Base-by-base conservation (phyloP, 2,329 filamentous ascomycete genomes). In the Penicillium glabrum region DNA sequence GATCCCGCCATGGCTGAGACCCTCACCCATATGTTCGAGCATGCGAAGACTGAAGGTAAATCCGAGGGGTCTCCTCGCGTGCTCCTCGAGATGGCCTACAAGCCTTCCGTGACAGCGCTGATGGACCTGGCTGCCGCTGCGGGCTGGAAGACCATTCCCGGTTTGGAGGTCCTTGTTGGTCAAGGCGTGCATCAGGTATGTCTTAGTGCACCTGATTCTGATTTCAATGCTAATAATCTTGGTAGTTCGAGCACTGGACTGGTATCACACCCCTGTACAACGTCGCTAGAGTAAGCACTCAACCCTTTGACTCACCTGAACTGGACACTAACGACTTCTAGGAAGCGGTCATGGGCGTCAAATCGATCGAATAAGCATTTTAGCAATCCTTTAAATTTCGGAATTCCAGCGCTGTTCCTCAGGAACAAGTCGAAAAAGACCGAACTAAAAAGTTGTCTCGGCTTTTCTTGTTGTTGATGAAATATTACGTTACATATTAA, bases 21-120 rank as follows among this genome's bases (percentile, higher is more conserved):
- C 1, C 77, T 97, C 16, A 78, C 78, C 61, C 67, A 73, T 3
- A 72, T 87, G 56, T 84, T 87, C 61, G 65, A 71, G 56, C 69
- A 69, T 10, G 75, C 77, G 5, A 75, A 80, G 76, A 78, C 56
- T 59, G 56, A 24, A 60, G 71, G 65, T 61, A 72, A 67, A 59
- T 67, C 53, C 66, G 48, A 44, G 9, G 75, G 75, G 51, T 75
- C 74, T 6, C 76, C 75, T 26, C 83, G 84, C 21, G 84, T 95
- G 13, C 76, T 98, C 59, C 77, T 98, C 3, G 95, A 99, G 75
- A 96, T 99, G 93, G 93, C 95, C 2, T 99, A 99, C 75, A 96
- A 93, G 75, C 95, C 95, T 21, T 80, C 84, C 0, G 83, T 90
- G 51, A 99, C 95, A 5, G 85, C 88, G 8, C 76, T 96, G 63